A percentile compares a stretch with the other conserved stretches of the same genome.
Conservation (phyloP, 2,329 filamentous ascomycete genomes). For the Zasmidium cellare region DNA sequence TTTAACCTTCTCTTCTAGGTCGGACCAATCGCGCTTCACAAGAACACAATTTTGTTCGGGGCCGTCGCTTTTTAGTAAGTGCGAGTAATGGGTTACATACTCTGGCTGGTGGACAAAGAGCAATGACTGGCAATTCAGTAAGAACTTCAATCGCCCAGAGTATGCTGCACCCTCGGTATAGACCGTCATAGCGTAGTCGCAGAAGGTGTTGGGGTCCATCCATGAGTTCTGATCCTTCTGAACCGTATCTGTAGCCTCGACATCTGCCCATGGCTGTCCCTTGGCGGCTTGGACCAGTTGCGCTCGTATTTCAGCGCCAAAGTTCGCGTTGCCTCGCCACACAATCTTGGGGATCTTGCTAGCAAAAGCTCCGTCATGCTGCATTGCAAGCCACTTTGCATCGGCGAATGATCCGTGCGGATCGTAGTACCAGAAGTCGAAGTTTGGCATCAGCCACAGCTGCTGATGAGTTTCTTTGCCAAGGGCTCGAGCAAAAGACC, state of each 20-base stretch:
- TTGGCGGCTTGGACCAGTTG: constrained; percentile 29
- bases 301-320: constrained; percentile 25
- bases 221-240: constrained; percentile 14
- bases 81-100: constrained; percentile 27
- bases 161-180: constrained; percentile 32
- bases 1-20: constrained; percentile 28
- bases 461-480: constrained; percentile 35
- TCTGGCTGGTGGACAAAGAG: constrained; percentile 28
- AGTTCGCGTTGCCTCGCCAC: constrained; percentile 29
- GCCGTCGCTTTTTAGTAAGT: constrained; percentile 27
- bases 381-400: constrained; percentile 21
- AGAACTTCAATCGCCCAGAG: constrained; percentile 31
- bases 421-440: constrained; percentile 50
- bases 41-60: constrained; percentile 30
- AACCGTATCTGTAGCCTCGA: constrained; percentile 10
- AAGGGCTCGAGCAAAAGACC: constrained; percentile 19
- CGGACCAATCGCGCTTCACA: constrained; percentile 27
- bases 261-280: constrained; percentile 38
- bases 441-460: constrained; percentile 54
- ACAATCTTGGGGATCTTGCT: constrained; percentile 27
- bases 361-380: constrained; percentile 18
- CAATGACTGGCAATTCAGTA: constrained; percentile 31
- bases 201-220: constrained; percentile 24
- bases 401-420: constrained; percentile 13
- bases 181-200: constrained; percentile 25